Conservation (phyloP, 2,329 filamentous ascomycete genomes). For the Trichoderma arundinaceum region DNA sequence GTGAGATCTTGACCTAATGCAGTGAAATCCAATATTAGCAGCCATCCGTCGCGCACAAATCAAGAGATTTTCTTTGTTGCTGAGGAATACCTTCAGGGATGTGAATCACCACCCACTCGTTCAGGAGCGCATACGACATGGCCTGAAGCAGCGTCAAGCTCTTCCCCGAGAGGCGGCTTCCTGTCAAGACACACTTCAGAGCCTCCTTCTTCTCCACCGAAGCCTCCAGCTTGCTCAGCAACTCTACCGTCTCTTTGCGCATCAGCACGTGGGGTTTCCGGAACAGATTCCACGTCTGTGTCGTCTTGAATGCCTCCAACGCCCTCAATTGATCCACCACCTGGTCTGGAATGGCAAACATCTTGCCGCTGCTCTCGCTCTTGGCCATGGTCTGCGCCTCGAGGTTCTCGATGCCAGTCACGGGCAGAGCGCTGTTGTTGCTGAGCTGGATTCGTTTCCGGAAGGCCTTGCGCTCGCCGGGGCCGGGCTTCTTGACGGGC, state of each 20-base stretch:
- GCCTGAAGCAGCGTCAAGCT: constrained; percentile 85
- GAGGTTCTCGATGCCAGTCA: constrained; percentile 70
- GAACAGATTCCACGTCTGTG: constrained; percentile 88
- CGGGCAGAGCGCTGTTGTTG: constrained; percentile 89
- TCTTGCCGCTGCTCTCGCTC: constrained; percentile 63
- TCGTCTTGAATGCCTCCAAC: constrained; percentile 89
- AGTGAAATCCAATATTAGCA: background rate
- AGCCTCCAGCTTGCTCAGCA: constrained; percentile 67
- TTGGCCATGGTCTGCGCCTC: constrained; percentile 59
- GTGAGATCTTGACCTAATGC: constrained; percentile 73
- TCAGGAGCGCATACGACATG: constrained; percentile 78
- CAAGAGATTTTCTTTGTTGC: background rate
- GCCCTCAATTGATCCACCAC: constrained; percentile 80
- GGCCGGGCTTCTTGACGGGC: constrained; percentile 62
- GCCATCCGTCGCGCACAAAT: background rate
- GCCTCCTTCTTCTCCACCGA: constrained; percentile 60
- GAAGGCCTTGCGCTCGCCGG: constrained; percentile 84
- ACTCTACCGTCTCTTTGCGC: constrained; percentile 74
- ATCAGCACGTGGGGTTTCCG: constrained; percentile 79
- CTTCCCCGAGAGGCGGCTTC: constrained; percentile 80
- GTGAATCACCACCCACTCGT: constrained; percentile 86
- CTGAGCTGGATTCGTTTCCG: constrained; percentile 89
- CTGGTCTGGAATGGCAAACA: constrained; percentile 71
- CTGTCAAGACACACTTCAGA: constrained; percentile 71
- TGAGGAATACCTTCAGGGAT: constrained; percentile 79